Base-by-base conservation (phyloP, 371 early-diverging fungal genomes). In the Blakeslea trispora region DNA sequence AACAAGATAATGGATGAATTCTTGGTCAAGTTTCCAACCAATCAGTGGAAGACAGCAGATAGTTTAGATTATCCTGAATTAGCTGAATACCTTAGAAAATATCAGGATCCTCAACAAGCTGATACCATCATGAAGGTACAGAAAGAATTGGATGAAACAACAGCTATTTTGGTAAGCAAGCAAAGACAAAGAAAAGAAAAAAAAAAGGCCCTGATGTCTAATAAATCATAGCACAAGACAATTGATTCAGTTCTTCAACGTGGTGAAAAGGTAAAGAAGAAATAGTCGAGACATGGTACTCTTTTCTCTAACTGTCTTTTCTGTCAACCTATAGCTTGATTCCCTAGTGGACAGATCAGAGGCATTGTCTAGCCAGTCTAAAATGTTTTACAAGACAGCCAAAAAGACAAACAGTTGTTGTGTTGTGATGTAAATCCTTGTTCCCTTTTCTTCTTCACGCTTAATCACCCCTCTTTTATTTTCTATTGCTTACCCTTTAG, bases 361-460 rank as follows among this genome's bases (percentile, higher is more conserved):
- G 61, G 82, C 87, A 11, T 81, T 99, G 43, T 93, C 94, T 18
- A 81, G 76, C 28, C 92, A 94, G 77, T 92, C 96, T 35, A 98
- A 98, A 71, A 89, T 91, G 84, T 96, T 99, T 61, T 99, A 97
- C 82, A 99, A 97, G 81, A 89, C 94, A 5, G 99, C 99, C 21
- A 96, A 96, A 78, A 95, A 94, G 80, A 95, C 95, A 46, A 99
- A 99, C 71, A 81, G 90, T 39, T 96, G 95, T 72, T 99, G 99
- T 51, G 77, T 79, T 24, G 75, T 78, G 14, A 78, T 78, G 79
- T 78, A 75, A 60, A 40, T 37, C 9, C 1, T 37, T 13, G 39
- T 7, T 28, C 28, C 28, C 28, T 7, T 7, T 28, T 28, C 28
- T 28, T 7, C 7, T 7, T 28, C 28, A 5, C 28, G 3, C 28